Base-by-base conservation (phyloP, 768 basidiomycete species). In the Astraeus odoratus region DNA sequence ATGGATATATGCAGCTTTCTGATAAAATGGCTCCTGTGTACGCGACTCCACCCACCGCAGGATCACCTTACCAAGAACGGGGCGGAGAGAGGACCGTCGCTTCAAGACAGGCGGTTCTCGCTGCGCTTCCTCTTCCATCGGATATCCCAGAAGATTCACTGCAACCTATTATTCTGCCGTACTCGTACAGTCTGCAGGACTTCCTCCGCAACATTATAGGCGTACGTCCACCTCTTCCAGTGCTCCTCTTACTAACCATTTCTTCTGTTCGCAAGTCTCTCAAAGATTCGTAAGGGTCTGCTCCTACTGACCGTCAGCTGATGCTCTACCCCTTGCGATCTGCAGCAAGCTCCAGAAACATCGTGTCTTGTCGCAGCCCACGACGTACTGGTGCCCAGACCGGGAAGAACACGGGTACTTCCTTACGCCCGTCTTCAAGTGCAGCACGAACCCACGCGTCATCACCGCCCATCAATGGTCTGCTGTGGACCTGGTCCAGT, bases 321-420 rank as follows among this genome's bases (percentile, higher is more conserved):
- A 35, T n/a, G 16, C 29, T 43, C 18, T 15, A 19, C 13, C 16
- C 13, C 27, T 13, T 31, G 10, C 10, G 20, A 41, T 30, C 5
- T 24, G 8, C 23, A 24, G 3, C 50, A 89, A 86, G 31, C 70
- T 88, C 6, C 65, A 73, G 6, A 80, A 80, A 49, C 83, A 86
- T 57, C 77, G 80, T 36, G 71, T 85, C 33, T 68, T 90, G 30
- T 77, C 83, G 43, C 76, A 80, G 46, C 58, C 67, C 5, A 87
- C 81, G 15, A 86, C 86, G 2, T 70, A 72, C 27, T 90, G 86
- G 86, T 88, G 86, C 55, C 77, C 83, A 2, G 84, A 86, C 37
- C 78, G 81, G 41, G 86, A 90, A 67, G 86, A 88, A 51, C 85
- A 89, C 45, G 86, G 86, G 3, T 89, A 83, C 55, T 78, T 81